Evolutionary conservation across 805 yeast species (phyloP), one percentile per base, ranked within the genome.

Genomic region (Starmera pachycereana): DNA sequence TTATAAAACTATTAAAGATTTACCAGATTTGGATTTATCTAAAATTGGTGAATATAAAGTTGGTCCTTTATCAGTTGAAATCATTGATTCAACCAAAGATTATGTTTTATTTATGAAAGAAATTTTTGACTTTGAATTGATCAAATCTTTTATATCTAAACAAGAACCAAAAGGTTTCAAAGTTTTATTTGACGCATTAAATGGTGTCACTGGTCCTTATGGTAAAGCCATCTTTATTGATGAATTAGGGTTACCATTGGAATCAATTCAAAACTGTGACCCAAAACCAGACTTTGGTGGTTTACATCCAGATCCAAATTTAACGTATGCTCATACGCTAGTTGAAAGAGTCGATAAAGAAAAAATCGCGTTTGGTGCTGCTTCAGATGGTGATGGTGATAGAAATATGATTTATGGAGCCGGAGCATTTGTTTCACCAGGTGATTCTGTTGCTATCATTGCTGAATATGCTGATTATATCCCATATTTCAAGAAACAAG

Each of bases 321-420:
- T 90, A 61, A 89, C 97, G 12, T 90, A 92, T 57, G 98, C 97
- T 10, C 76, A 72, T 44, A 78, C 95, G 14, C 70, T 90, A 47
- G 98, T 90, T 16, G 81, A 76, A 29, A 72, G 73, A 47, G 98
- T 90, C n/a, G 97, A 92, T 56, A 57, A 62, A 16, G 83, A 83
- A 43, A 65, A 76, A 43, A 84, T 89, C 49, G 84, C 90, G 8
- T 90, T 90, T 59, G 98, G 98, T 47, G 97, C 97, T 32, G 97
- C 97, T 8, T 83, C 95, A n/a, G 98, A 87, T 58, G 98, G 98
- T 62, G 98, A 90, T 54, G 98, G 98, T 61, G 98, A 90, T 60
- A 78, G 98, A 66, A 90, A 90, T 62, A 90, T 90, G 98, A 90
- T 90, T 55, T 92, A 92, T 61, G 98, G 98, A 44, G 87, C 86